Base-by-base conservation (phyloP, 441 rosid species). In the Cnidoscolus chayamansa region DNA sequence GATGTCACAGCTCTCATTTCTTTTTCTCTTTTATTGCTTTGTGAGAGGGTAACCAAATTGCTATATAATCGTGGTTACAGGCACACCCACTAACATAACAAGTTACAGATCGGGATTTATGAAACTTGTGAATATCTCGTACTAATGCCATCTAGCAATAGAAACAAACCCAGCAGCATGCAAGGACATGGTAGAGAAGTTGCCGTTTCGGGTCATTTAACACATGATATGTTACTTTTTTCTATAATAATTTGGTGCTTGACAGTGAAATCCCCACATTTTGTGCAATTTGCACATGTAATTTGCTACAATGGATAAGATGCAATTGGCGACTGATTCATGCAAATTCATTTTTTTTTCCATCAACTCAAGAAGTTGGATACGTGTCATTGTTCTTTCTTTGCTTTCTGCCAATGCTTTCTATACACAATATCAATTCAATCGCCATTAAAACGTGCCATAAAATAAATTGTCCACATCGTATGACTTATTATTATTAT, bases 201-300 rank as follows among this genome's bases (percentile, higher is more conserved):
- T 40, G 7, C 45, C 45, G 48, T 50, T 70, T 77, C n/a, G 0
- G 65, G 87, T 49, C 71, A 80, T 40, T 62, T 9, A 53, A 45
- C 84, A 74, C 81, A 58, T 80, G 80, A 9, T 61, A 63, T 65
- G 25, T 25, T 25, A 25, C 25, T 25, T 25, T 25, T 25, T 25
- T 25, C 25, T 25, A 25, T 25, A 25, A 25, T 25, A 25, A 25
- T 3, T 15, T 12, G 25, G 45, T 20, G 7, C 10, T 65, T 4
- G 49, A 50, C 62, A 49, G n/a, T 0, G 65, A 48, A 70, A 66
- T 70, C 15, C 40, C 67, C 77, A 63, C 72, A 1, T 17, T 15
- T 59, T 57, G 15, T 71, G 19, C n/a, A 64, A 63, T 72, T 68
- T 30, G 40, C 79, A 75, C 79, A 9, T 75, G 77, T 31, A 7